Evolutionary conservation across 768 basidiomycete genomes (phyloP).

Genomic region (Collybia sordida): DNA sequence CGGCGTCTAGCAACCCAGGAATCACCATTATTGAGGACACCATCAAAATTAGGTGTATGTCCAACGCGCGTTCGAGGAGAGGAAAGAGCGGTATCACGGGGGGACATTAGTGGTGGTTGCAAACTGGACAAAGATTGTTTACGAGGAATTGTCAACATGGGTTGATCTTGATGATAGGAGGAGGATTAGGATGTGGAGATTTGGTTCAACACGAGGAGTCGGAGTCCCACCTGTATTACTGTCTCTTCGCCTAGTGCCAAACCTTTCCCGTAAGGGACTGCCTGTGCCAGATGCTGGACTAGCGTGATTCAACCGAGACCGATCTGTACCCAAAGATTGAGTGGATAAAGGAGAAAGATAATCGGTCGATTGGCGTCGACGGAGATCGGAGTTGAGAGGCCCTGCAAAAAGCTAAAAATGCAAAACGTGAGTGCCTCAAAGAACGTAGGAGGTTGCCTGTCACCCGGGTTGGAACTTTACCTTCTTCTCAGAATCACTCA

Average conservation of each 20-base stretch:
- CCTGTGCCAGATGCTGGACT: slow-evolving; percentile 38
- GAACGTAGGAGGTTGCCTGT: slow-evolving; percentile 10
- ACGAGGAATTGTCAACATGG: slow-evolving; percentile 52
- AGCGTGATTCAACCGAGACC: slow-evolving; percentile 56
- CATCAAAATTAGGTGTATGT: slow-evolving; percentile 65
- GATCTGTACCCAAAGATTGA: slow-evolving; percentile 47
- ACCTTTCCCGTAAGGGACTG: slow-evolving; percentile 68
- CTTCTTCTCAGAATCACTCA: slow-evolving; percentile 86
- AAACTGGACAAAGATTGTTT: slow-evolving; percentile 69
- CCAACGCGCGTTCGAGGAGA: slow-evolving; percentile 70
- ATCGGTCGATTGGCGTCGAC: slow-evolving; percentile 81
- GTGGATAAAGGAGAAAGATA: slow-evolving; percentile 60
- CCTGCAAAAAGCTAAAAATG: slow-evolving; percentile 71
- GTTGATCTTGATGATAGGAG: slow-evolving; percentile 48
- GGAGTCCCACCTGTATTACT: slow-evolving; percentile 53
- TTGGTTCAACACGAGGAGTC: slow-evolving; percentile 2
- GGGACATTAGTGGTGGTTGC: slow-evolving; percentile 52
- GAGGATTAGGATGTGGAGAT: slow-evolving; percentile 14
- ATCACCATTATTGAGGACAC: slow-evolving; percentile 66
- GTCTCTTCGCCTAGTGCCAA: slow-evolving; percentile 67
- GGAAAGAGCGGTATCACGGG: slow-evolving; percentile 58
- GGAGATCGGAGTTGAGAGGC: slow-evolving; percentile 83
- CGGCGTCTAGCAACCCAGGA: slow-evolving; percentile 69
- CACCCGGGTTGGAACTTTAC: slow-evolving; percentile 37
- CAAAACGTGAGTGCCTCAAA: slow-evolving; percentile 23